Conservation (phyloP, 2,329 filamentous ascomycete genomes). For the Nothopassalora personata region DNA sequence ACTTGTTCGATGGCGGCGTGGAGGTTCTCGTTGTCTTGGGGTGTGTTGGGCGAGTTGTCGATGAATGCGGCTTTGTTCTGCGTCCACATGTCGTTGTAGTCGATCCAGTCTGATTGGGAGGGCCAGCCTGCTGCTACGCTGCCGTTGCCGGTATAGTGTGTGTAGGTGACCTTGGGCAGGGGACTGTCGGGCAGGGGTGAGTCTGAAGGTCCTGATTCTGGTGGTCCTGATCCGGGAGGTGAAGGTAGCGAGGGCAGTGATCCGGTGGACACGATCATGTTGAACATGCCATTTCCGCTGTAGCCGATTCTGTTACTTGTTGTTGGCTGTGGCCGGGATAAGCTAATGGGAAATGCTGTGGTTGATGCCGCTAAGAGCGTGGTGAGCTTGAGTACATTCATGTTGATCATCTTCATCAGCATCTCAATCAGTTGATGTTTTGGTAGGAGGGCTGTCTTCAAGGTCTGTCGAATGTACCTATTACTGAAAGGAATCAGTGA, state of each 20-base stretch:
- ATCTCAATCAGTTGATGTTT: not conserved
- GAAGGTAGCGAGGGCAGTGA: not conserved
- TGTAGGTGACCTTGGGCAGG: not conserved
- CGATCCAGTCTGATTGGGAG: constrained; percentile 2
- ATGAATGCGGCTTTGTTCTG: constrained; percentile 1
- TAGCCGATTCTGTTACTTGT: not conserved
- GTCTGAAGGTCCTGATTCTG: not conserved
- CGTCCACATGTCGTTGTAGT: constrained; percentile 2
- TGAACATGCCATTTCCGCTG: not conserved
- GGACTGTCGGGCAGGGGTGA: not conserved
- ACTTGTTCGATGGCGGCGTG: constrained; percentile 34
- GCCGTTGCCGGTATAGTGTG: constrained; percentile 5
- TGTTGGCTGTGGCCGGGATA: not conserved
- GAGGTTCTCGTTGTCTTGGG: constrained; percentile 35
- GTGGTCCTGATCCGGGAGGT: not conserved
- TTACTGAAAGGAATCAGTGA: not conserved
- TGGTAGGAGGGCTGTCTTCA: not conserved
- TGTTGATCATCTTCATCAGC: not conserved
- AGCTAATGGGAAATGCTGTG: not conserved
- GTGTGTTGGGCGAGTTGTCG: constrained; percentile 1
- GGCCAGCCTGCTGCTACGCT: constrained; percentile 6
- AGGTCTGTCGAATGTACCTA: not conserved
- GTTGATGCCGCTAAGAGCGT: not conserved
- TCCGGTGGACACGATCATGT: not conserved
- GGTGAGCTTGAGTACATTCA: not conserved